Evolutionary conservation across 208 protist species (phyloP), one percentile per base, ranked within the genome.

Genomic region (Blastocrithidia nonstop): DNA sequence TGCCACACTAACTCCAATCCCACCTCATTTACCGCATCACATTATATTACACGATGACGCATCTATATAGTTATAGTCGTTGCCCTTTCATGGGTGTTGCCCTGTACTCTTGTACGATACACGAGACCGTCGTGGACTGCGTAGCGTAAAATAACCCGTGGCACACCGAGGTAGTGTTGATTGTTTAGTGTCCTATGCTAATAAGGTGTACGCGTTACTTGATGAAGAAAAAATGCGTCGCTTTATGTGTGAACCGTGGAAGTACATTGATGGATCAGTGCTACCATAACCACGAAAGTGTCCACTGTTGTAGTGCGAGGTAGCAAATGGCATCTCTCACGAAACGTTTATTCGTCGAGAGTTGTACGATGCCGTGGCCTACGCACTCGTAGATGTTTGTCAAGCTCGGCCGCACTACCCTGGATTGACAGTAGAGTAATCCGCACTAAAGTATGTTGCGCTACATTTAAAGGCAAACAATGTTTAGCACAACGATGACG

Each of bases 51-150:
- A 35, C 11, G n/a, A 11, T 11, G n/a, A n/a, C 11, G n/a, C 29
- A 35, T 20, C 11, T 31, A 36, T 15, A 24, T 19, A 1, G 1
- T 0, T 1, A 33, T 41, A 1, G 42, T 27, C n/a, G 84, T 75
- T 45, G n/a, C n/a, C n/a, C n/a, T 54, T 86, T 8, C 47, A 67
- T 37, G 87, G 82, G 19, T 95, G 81, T 68, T 95, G 87, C 46
- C 87, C 87, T 2, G 87, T 95, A 6, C 45, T 80, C n/a, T 61
- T 95, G 25, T 91, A 86, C 62, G 77, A 89, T 55, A 93, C 87
- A 6, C 79, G 87, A 2, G 62, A 87, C 32, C 51, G 50, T 11
- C 57, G 40, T 20, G 87, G 87, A 8, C 61, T 95, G 17, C 75
- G 84, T 25, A 67, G 77, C 20, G 70, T 81, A 4, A 25, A 70